Evolutionary conservation across 2,329 filamentous ascomycete species (phyloP).

Genomic region (Ophiostoma triangulosporum): DNA sequence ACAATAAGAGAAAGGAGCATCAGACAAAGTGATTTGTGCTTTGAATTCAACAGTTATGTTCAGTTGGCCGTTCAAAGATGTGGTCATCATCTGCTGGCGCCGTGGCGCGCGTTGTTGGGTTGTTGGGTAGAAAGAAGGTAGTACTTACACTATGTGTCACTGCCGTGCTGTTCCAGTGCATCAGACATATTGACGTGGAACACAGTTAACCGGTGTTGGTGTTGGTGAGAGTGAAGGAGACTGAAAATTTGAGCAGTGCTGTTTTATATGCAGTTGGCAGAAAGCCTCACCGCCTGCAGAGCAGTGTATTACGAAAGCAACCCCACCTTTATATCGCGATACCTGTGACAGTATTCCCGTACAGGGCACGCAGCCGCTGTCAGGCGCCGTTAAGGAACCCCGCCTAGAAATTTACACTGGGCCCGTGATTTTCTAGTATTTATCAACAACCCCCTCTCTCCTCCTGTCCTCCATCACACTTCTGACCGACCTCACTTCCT

Average conservation of each 20-base stretch:
- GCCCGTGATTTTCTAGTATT: neutral
- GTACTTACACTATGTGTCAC: slow-evolving; percentile 3
- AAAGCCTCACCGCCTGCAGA: neutral
- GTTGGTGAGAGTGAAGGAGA: neutral
- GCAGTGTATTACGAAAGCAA: too few species aligned
- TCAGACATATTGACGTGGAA: neutral
- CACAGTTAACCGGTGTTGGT: neutral
- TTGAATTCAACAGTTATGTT: slow-evolving; percentile 29
- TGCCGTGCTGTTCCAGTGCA: neutral
- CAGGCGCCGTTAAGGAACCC: neutral
- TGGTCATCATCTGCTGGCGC: slow-evolving; percentile 37
- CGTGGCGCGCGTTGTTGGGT: neutral
- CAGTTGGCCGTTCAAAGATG: slow-evolving; percentile 51
- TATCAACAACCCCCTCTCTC: neutral
- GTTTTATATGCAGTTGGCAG: neutral
- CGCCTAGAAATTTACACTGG: neutral
- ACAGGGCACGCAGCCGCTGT: neutral
- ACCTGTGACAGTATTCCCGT: too few species aligned
- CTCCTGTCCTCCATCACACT: neutral
- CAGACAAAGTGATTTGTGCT: slow-evolving; percentile 28
- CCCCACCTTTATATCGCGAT: neutral
- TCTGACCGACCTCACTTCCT: neutral
- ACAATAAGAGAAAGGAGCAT: neutral
- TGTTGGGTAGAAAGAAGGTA: slow-evolving; percentile 8
- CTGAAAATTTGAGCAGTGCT: neutral